Evolutionary conservation across 139 green algal genomes (phyloP).

Genomic region (Astrephomene gubernaculifera): DNA sequence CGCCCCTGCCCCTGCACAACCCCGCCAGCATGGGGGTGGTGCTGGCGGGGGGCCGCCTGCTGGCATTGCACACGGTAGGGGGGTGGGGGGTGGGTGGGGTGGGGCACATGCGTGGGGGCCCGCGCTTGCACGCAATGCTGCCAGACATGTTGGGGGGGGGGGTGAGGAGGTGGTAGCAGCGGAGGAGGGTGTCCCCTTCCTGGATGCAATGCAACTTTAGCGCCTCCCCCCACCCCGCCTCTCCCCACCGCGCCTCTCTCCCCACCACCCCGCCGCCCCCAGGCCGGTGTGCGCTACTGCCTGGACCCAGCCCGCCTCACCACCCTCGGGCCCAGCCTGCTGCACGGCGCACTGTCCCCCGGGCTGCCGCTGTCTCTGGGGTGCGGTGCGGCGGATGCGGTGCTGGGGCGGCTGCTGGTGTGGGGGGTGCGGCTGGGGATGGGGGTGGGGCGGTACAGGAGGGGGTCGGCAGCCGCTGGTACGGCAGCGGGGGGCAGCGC

Average conservation of each 20-base stretch:
- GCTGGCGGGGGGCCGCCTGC: conserved; percentile 54
- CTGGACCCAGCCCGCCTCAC: conserved; percentile 60
- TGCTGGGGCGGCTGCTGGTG: background rate
- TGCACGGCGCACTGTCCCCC: conserved; percentile 46
- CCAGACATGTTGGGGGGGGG: no score
- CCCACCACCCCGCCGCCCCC: background rate
- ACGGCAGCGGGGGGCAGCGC: no score
- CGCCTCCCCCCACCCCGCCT: background rate
- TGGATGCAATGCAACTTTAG: no score
- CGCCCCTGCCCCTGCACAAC: conserved; percentile 58
- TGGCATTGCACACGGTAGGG: conserved; percentile 59
- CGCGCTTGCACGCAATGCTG: no score
- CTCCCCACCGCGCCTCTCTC: background rate
- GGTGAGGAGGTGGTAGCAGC: background rate
- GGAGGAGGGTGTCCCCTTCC: background rate
- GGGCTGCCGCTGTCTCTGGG: conserved; percentile 59
- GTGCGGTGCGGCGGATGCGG: background rate
- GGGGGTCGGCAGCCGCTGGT: no score
- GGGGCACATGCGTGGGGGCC: no score
- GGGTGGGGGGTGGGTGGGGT: background rate
- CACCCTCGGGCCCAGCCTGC: conserved; percentile 52
- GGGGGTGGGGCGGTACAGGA: no score
- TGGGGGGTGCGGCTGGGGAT: background rate
- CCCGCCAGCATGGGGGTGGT: conserved; percentile 61
- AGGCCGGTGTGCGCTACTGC: conserved; percentile 23